Conservation (phyloP, 1,284 basidiomycete species). For the Fomitopsis palustris region DNA sequence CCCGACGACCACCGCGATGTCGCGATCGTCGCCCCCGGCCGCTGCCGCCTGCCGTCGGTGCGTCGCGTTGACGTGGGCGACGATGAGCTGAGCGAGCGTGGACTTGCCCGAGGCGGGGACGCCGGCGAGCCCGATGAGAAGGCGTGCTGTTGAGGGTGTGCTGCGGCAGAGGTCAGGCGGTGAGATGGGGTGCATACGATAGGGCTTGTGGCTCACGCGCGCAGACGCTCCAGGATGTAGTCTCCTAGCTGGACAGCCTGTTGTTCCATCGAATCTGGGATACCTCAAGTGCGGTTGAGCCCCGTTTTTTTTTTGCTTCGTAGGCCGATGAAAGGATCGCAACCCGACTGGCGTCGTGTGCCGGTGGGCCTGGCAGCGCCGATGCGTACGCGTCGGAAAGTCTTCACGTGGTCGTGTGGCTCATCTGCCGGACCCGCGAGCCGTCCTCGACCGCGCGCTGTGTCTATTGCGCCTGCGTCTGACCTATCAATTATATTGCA, state of each 20-base stretch:
- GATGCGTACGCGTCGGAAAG: no score
- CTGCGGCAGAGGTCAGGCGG: conserved; percentile 29
- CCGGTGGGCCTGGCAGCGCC: no score
- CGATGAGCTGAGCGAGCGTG: conserved; percentile 58
- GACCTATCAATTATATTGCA: no score
- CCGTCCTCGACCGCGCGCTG: no score
- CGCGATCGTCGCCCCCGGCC: conserved; percentile 5
- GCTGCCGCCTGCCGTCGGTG: conserved; percentile 16
- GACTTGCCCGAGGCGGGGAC: conserved; percentile 87
- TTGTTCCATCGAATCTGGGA: background rate
- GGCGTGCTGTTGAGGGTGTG: conserved; percentile 42
- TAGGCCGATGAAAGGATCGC: background rate
- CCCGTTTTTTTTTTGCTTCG: background rate
- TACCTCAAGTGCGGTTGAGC: no score
- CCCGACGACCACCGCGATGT: conserved; percentile 50
- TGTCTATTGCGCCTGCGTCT: no score
- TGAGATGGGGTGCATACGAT: background rate
- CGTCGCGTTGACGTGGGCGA: conserved; percentile 43
- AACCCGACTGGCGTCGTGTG: background rate
- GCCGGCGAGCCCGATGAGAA: conserved; percentile 76
- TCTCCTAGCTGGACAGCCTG: background rate
- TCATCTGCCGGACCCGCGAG: no score
- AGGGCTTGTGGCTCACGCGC: background rate
- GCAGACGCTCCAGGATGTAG: conserved; percentile 1
- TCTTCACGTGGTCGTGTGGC: no score